A percentile compares a stretch with the other conserved stretches of the same genome.
These are phyloP conservation scores for Triticum monococcum DNA, from an alignment of 176 grass and related monocot genomes.

Conservation along the genomic window DNA sequence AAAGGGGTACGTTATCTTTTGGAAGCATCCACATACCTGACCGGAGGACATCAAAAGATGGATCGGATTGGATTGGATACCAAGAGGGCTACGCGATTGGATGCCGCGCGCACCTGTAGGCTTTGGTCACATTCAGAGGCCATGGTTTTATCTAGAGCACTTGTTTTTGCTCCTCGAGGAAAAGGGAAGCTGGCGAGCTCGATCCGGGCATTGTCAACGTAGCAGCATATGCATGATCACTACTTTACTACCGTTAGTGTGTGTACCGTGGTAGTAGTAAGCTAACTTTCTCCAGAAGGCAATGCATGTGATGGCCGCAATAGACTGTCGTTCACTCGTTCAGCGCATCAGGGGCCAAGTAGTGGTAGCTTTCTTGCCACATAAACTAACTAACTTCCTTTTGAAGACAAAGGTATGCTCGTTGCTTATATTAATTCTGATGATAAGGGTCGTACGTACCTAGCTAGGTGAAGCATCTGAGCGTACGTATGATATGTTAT, in stretches of 20 bases:
- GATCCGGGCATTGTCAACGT: constrained; percentile 36
- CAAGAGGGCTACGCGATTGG: constrained; percentile 26
- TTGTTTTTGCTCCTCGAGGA: constrained; percentile 14
- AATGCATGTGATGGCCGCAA: neutral
- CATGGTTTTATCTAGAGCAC: constrained; percentile 25
- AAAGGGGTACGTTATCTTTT: constrained; percentile 22
- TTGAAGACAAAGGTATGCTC: neutral
- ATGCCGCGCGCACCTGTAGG: neutral
- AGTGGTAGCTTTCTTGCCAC: constrained; percentile 7
- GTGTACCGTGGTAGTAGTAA: neutral
- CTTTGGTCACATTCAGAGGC: constrained; percentile 49
- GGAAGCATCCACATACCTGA: constrained; percentile 44
- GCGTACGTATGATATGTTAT: constrained; percentile 3
- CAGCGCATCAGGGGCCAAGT: constrained; percentile 6
- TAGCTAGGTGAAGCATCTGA: constrained; percentile 29
- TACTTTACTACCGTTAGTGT: neutral
- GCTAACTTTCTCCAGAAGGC: neutral
- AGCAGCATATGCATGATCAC: neutral
- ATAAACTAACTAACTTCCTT: constrained; percentile 22
- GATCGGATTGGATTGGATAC: neutral
- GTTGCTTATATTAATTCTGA: neutral
- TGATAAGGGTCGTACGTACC: constrained; percentile 15
- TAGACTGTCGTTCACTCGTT: neutral
- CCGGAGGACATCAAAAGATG: constrained; percentile 31
- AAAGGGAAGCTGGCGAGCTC: constrained; percentile 8